phyloP scores from a whole-genome alignment of 192 early-diverging fungal species.

The Podila minutissima region DNA sequence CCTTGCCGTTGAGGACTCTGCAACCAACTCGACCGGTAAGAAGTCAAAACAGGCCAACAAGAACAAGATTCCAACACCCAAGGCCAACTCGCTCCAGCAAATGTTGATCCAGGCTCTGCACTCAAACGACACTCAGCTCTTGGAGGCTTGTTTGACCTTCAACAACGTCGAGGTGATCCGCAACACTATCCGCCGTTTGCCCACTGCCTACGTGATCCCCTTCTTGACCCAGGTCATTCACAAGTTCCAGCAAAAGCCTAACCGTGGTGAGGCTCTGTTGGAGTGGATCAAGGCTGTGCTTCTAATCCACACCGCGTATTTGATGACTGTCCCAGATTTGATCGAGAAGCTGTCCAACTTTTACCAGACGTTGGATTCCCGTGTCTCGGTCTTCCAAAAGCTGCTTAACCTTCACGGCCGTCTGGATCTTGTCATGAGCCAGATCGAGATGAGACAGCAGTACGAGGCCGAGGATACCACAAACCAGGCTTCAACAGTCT shows the following conservation, averaged over 20 bases:
- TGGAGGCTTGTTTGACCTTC: slow-evolving; percentile 59
- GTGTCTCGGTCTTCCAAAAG: slow-evolving; percentile 57
- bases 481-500: slow-evolving; percentile 55
- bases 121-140: slow-evolving; percentile 57
- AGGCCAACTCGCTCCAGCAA: slow-evolving; percentile 61
- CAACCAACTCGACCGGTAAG: slow-evolving; percentile 22
- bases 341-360: slow-evolving; percentile 60
- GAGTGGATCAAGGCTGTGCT: slow-evolving; percentile 64
- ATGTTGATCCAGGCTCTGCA: slow-evolving; percentile 67
- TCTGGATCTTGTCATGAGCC: slow-evolving; percentile 61
- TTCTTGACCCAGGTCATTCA: slow-evolving; percentile 59
- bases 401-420: slow-evolving; percentile 59
- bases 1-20: slow-evolving; percentile 48
- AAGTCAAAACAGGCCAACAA: slow-evolving; percentile 34
- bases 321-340: slow-evolving; percentile 67
- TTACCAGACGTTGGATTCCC: slow-evolving; percentile 59
- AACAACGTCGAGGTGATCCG: slow-evolving; percentile 57
- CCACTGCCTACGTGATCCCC: slow-evolving; percentile 58
- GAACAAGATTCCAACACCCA: slow-evolving; percentile 44
- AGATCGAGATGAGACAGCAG: slow-evolving; percentile 54
- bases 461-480: slow-evolving; percentile 47
- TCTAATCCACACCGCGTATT: slow-evolving; percentile 61
- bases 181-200: slow-evolving; percentile 60
- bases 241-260: slow-evolving; percentile 60
- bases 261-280: slow-evolving; percentile 52